Evolutionary conservation across 352 stramenopile genomes (phyloP).

Genomic region (Globisporangium splendens): DNA sequence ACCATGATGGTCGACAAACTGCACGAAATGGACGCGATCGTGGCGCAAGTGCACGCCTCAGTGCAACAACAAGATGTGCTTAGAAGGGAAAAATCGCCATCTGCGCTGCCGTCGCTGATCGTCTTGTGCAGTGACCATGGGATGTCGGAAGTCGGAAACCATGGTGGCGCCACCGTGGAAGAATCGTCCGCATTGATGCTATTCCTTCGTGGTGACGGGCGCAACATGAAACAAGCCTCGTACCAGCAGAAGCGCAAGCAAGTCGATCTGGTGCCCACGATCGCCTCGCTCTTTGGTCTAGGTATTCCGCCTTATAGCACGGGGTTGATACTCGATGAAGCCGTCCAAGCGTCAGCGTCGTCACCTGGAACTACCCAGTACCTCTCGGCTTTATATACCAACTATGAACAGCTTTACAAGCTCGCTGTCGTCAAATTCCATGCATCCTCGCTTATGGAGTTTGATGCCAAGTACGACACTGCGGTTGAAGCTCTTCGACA

Average conservation of each 20-base stretch:
- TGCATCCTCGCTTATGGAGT: conserved; percentile 15
- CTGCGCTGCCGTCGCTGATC: conserved; percentile 53
- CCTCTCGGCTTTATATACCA: conserved; percentile 38
- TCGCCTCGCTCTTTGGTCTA: conserved; percentile 70
- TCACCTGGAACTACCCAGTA: conserved; percentile 1
- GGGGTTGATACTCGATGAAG: conserved; percentile 57
- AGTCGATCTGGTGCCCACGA: conserved; percentile 84
- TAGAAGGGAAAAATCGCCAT: conserved; percentile 19
- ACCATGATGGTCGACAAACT: conserved; percentile 77
- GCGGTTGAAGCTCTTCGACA: conserved; percentile 17
- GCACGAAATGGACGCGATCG: conserved; percentile 76
- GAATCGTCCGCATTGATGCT: conserved; percentile 81
- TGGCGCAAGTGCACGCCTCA: conserved; percentile 55
- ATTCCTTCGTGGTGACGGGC: conserved; percentile 58
- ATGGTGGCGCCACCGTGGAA: conserved; percentile 80
- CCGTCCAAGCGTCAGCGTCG: conserved; percentile 30
- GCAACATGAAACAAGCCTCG: conserved; percentile 10
- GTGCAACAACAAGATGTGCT: conserved; percentile 53
- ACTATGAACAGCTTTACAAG: conserved; percentile 56
- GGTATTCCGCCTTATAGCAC: conserved; percentile 65
- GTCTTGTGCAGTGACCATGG: conserved; percentile 85
- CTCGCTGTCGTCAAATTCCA: conserved; percentile 53
- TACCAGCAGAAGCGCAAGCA: conserved; percentile 39
- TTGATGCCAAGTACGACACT: conserved; percentile 29
- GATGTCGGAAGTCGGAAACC: conserved; percentile 88